Evolutionary conservation across 192 early-diverging fungal genomes (phyloP), one percentile per base, ranked within the genome.

Genomic region (Cetraspora pellucida): DNA sequence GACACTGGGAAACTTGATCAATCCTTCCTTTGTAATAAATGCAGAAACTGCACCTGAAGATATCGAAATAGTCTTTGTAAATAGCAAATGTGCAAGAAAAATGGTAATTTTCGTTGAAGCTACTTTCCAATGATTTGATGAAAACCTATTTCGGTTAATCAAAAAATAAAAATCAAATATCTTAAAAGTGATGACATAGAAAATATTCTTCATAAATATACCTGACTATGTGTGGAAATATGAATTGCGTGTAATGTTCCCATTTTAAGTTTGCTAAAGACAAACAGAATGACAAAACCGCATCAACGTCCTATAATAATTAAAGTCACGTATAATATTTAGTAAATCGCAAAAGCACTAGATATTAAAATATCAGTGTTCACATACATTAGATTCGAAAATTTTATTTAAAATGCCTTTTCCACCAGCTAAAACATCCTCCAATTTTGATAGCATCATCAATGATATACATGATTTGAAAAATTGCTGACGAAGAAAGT

Each of bases 191-290:
- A 55, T 27, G 9, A 27, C 3, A 28, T 75, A 17, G 8, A 28
- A 31, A 13, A 23, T 21, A 19, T 31, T 44, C 31, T 46, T 55
- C 11, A 43, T 75, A 72, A 46, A 54, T 52, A 69, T 80, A 87
- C 81, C 70, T 77, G 31, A 92, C 81, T 54, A 95, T 81, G 70
- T 91, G 85, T 16, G 94, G 93, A 25, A 95, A 80, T 69, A 93
- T 81, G 55, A 95, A 87, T 75, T 91, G 89, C 23, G 89, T 89
- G 77, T 89, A 94, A 67, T 94, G 89, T 43, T 82, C 75, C 90
- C 93, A 92, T 55, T 86, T 85, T 16, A 91, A 68, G 17, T 87
- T 85, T 30, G 85, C 84, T 11, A 96, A 83, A 5, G 87, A 82
- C 69, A 95, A 83, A 17, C 83, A 86, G 82, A 96, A 93, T 14